Conservation (phyloP, 768 basidiomycete genomes). For the Roridomyces roridus region DNA sequence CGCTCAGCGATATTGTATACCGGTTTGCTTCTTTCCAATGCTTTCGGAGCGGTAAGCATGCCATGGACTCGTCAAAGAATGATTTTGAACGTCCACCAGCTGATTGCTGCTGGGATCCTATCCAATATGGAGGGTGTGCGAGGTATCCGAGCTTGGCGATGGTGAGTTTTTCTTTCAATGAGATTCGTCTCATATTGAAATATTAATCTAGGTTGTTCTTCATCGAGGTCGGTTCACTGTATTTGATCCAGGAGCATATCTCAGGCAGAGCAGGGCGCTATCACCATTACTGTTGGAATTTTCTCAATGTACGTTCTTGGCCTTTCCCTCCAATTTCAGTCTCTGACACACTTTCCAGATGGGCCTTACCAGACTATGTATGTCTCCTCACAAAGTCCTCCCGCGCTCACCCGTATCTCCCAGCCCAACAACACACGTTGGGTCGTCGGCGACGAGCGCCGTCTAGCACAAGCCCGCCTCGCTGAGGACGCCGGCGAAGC, state of each 20-base stretch:
- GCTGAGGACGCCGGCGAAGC: slow-evolving; percentile 73
- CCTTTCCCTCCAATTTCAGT: no score
- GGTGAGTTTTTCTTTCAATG: slow-evolving; percentile 52
- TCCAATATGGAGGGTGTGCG: slow-evolving; percentile 69
- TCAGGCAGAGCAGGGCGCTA: no score
- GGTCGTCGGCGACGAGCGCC: slow-evolving; percentile 54
- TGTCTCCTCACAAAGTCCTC: slow-evolving; percentile 23
- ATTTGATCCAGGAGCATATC: no score
- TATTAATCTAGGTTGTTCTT: slow-evolving; percentile 66
- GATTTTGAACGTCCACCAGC: slow-evolving; percentile 39
- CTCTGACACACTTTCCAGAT: no score
- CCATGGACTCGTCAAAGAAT: no score
- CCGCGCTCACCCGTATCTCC: background rate
- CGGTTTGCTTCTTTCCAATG: slow-evolving; percentile 67
- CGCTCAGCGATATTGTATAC: slow-evolving; percentile 66
- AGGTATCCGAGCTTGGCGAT: slow-evolving; percentile 76
- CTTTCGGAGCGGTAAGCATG: slow-evolving; percentile 71
- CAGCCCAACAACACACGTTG: slow-evolving; percentile 69
- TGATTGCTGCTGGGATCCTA: slow-evolving; percentile 80
- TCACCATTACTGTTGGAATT: slow-evolving; percentile 67
- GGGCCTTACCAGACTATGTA: slow-evolving; percentile 67
- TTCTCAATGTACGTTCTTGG: slow-evolving; percentile 52
- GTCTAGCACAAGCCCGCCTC: slow-evolving; percentile 65
- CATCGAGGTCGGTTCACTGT: no score
- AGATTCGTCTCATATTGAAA: no score